Evolutionary conservation across 345 rosid species (phyloP).

Genomic region (Rhodamnia argentea): DNA sequence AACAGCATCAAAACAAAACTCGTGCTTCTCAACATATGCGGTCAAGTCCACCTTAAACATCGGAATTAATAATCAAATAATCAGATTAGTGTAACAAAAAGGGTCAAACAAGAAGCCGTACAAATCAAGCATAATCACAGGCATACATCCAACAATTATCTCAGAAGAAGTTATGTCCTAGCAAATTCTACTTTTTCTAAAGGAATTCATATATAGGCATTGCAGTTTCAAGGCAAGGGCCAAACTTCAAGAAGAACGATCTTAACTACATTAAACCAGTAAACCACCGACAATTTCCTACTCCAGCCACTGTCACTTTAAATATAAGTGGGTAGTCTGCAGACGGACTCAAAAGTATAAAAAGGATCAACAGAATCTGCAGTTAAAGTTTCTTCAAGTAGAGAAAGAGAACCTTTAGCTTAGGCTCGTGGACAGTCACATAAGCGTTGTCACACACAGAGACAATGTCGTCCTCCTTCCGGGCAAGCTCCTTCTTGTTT

Average conservation of each 20-base stretch:
- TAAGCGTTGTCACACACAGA: constrained; percentile 52
- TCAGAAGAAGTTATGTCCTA: neutral
- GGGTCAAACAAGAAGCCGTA: neutral
- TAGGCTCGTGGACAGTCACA: constrained; percentile 82
- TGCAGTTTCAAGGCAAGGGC: neutral
- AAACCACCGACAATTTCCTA: neutral
- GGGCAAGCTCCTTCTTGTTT: constrained; percentile 78
- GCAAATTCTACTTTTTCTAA: neutral
- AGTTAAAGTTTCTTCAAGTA: neutral
- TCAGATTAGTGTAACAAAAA: neutral
- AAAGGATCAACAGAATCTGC: neutral
- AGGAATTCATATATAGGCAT: neutral
- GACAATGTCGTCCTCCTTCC: constrained; percentile 93
- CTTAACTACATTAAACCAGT: neutral
- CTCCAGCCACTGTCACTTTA: neutral
- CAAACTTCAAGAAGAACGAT: neutral
- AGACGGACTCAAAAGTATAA: neutral
- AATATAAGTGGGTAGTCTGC: neutral
- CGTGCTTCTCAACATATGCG: constrained; percentile 97
- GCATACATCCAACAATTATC: neutral
- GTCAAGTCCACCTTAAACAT: constrained; percentile 88
- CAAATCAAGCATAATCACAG: neutral
- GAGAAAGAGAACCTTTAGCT: constrained; percentile 55
- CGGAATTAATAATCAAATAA: neutral
- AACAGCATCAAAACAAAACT: constrained; percentile 98